Evolutionary conservation across 108 stramenopile species (phyloP), one percentile per base, ranked within the genome.

Genomic region (Pseudonitzschia multiseries): DNA sequence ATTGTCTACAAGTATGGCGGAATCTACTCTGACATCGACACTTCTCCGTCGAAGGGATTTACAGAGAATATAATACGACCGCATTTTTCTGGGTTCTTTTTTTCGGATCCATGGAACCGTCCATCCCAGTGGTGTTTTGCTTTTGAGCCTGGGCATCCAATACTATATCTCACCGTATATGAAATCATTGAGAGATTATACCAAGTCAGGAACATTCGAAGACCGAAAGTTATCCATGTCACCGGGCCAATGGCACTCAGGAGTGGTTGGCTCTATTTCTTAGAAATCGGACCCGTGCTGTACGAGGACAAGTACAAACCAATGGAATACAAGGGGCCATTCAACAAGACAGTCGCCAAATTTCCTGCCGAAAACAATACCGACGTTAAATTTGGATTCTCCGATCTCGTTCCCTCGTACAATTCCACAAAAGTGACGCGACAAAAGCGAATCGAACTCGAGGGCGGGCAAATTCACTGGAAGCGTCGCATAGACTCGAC

Each of bases 81-180:
- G 13, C n/a, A 65, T 65, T 4, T 48, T 14, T 48, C 46, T 52
- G 57, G 31, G 13, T 73, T 80, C 54, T 70, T 65, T 24, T 52
- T 78, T 0, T 44, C 52, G 18, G 81, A 82, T 71, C 20, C 40
- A 53, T 78, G 68, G 73, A 54, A 74, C 20, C 52, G 81, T 32
- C 81, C 81, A 9, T 65, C 60, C 21, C 81, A 82, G 67, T 82
- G 81, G 81, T 75, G 78, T 44, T 70, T 82, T 24, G 77, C 77
- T 0, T 69, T 78, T 43, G 54, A 44, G 60, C 69, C 75, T 10
- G 8, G 27, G 1, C 72, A 71, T 59, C 79, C 79, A 2, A 44
- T 79, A 43, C 67, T 65, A 14, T 81, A 74, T 46, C 64, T 46
- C 28, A 70, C 74, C 5, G 32, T 81, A 62, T 56, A 42, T 32